Conservation (phyloP, 1,284 basidiomycete genomes). For the Apiotrichum gracile region DNA sequence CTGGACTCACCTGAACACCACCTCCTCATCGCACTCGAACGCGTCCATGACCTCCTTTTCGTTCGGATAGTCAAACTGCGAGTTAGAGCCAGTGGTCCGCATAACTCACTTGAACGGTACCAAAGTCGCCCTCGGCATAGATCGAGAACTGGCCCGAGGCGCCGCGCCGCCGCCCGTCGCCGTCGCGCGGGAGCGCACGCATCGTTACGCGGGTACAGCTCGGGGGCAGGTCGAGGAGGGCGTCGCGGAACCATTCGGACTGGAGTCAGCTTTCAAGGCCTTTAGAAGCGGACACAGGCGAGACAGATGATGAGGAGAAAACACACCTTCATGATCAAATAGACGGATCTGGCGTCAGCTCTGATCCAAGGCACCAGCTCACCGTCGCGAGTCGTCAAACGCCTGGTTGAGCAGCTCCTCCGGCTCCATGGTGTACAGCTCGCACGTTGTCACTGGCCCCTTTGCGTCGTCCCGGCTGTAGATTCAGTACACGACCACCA, state of each 20-base stretch:
- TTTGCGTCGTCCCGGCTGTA: conserved; percentile 70
- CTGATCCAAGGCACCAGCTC: conserved; percentile 29
- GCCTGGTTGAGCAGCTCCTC: conserved; percentile 73
- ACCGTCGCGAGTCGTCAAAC: conserved; percentile 66
- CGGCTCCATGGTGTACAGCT: conserved; percentile 77
- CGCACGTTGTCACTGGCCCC: conserved; percentile 81
- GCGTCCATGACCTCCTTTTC: conserved; percentile 81
- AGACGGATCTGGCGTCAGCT: conserved; percentile 55
- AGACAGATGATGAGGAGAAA: neutral
- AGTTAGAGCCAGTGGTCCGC: neutral
- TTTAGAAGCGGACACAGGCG: neutral
- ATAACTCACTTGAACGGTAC: conserved; percentile 65
- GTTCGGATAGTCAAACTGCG: conserved; percentile 85
- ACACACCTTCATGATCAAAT: conserved; percentile 77
- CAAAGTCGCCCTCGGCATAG: conserved; percentile 69
- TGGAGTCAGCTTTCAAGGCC: conserved; percentile 31
- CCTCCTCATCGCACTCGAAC: conserved; percentile 65
- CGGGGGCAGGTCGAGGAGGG: conserved; percentile 80
- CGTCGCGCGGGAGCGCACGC: conserved; percentile 55
- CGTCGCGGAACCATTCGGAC: conserved; percentile 88
- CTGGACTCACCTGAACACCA: conserved; percentile 64
- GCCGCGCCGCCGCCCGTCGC: conserved; percentile 13
- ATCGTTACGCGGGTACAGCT: conserved; percentile 76
- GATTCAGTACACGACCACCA: neutral
- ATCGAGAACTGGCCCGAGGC: conserved; percentile 64